Evolutionary conservation across 78 protist species (phyloP).

Genomic region (Protostelium mycophagum): DNA sequence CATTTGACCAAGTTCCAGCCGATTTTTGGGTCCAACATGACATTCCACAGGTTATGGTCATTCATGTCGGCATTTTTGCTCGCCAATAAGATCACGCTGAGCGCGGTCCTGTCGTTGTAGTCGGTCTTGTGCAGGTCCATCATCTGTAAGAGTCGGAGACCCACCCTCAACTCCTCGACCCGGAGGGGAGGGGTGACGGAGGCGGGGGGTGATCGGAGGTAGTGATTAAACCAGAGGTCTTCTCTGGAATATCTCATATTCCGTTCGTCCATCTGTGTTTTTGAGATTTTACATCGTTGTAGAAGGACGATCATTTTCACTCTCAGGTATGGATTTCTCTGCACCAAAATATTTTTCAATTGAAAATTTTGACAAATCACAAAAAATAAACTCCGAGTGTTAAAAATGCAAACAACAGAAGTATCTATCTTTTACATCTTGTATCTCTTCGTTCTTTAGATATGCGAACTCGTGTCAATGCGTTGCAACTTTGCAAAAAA

Average conservation of each 20-base stretch:
- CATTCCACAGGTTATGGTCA: not conserved
- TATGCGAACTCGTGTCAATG: not conserved
- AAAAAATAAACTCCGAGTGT: no score
- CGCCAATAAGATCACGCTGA: not conserved
- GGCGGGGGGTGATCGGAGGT: not conserved
- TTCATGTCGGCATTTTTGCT: not conserved
- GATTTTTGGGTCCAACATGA: not conserved
- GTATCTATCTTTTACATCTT: no score
- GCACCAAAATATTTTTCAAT: no score
- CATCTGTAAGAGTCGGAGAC: not conserved
- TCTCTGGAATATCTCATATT: not conserved
- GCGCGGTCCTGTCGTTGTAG: not conserved
- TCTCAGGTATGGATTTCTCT: no score
- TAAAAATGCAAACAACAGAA: no score
- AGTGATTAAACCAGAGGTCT: not conserved
- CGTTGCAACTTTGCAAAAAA: no score
- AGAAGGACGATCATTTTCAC: no score
- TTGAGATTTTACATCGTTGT: not conserved
- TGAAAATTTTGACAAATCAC: no score
- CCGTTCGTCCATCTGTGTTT: not conserved
- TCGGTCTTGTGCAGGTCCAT: not conserved
- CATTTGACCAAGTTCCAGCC: not conserved
- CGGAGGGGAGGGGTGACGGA: not conserved
- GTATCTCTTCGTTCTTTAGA: not conserved
- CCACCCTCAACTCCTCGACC: not conserved